Percentiles rank a stretch among this genome's conserved stretches.
Evolutionary conservation across 2,329 filamentous ascomycete species (phyloP).

Genomic region (Verticillium tricorpus): DNA sequence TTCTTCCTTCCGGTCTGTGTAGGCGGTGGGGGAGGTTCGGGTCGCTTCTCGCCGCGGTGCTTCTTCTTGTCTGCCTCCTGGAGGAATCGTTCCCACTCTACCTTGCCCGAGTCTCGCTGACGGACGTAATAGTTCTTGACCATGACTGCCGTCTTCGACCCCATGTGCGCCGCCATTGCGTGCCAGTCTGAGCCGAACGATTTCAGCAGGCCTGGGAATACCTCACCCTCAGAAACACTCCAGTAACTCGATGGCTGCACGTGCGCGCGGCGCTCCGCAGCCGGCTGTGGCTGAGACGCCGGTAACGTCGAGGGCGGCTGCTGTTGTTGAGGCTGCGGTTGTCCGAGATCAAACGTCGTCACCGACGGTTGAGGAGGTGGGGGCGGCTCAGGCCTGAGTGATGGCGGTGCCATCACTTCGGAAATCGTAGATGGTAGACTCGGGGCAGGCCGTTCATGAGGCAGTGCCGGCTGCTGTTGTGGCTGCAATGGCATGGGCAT

Average conservation of each 20-base stretch:
- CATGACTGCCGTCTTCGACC: constrained; percentile 83
- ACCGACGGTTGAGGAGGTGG: constrained; percentile 41
- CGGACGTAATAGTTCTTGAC: constrained; percentile 66
- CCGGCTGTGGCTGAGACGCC: constrained; percentile 29
- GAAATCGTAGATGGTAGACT: constrained; percentile 32
- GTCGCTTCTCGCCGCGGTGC: constrained; percentile 52
- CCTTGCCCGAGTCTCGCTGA: constrained; percentile 54
- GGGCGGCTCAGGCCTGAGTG: constrained; percentile 50
- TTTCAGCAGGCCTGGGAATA: constrained; percentile 67
- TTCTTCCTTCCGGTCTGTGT: constrained; percentile 45
- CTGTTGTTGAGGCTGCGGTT: background rate
- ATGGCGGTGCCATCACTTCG: constrained; percentile 53
- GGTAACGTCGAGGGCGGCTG: constrained; percentile 25
- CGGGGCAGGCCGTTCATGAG: constrained; percentile 17
- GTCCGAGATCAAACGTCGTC: constrained; percentile 43
- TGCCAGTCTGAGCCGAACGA: constrained; percentile 78
- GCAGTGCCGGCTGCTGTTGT: constrained; percentile 5
- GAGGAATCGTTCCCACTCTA: constrained; percentile 57
- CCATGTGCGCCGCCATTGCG: constrained; percentile 73
- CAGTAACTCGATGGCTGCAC: constrained; percentile 75
- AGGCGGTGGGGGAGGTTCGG: constrained; percentile 54
- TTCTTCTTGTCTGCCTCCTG: constrained; percentile 56
- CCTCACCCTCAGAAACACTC: constrained; percentile 76
- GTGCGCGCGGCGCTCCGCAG: constrained; percentile 46
- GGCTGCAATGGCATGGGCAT: constrained; percentile 24